Evolutionary conservation across 1,284 basidiomycete genomes (phyloP).

Genomic region (Cryptococcus sp.): DNA sequence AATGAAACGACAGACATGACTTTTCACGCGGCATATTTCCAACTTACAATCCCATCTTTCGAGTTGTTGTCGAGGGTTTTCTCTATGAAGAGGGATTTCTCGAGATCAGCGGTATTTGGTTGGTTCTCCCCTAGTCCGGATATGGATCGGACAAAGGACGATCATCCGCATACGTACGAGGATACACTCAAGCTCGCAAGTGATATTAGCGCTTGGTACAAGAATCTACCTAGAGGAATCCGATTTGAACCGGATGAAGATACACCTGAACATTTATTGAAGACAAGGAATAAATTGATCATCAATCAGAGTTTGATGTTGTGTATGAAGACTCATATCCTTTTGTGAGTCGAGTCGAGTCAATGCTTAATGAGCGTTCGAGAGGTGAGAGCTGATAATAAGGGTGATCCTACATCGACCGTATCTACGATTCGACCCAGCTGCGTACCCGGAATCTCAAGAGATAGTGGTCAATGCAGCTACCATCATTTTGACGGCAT

Average conservation of each 20-base stretch:
- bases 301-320: constrained; percentile 44
- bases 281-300: constrained; percentile 13
- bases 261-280: constrained; percentile 21
- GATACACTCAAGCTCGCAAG: constrained; percentile 42
- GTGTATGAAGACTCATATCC: constrained; percentile 45
- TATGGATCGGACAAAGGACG: constrained; percentile 3
- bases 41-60: constrained; percentile 44
- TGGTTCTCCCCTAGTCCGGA: constrained; percentile 36
- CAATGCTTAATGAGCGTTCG: neutral
- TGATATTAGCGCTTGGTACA: constrained; percentile 45
- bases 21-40: constrained; percentile 46
- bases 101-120: constrained; percentile 36
- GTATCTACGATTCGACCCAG: constrained; percentile 45
- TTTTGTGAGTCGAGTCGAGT: constrained; percentile 30
- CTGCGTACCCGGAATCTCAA: constrained; percentile 44
- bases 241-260: constrained; percentile 37
- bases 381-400: constrained; percentile 3
- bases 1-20: constrained; percentile 40
- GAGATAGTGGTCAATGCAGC: constrained; percentile 40
- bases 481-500: constrained; percentile 39
- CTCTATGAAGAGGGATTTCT: constrained; percentile 32
- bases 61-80: constrained; percentile 45
- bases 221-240: constrained; percentile 38
- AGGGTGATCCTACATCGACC: constrained; percentile 46
- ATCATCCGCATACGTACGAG: constrained; percentile 38